Evolutionary conservation across 352 stramenopile species (phyloP), one percentile per base, ranked within the genome.

Genomic region (Globisporangium mamillatum): DNA sequence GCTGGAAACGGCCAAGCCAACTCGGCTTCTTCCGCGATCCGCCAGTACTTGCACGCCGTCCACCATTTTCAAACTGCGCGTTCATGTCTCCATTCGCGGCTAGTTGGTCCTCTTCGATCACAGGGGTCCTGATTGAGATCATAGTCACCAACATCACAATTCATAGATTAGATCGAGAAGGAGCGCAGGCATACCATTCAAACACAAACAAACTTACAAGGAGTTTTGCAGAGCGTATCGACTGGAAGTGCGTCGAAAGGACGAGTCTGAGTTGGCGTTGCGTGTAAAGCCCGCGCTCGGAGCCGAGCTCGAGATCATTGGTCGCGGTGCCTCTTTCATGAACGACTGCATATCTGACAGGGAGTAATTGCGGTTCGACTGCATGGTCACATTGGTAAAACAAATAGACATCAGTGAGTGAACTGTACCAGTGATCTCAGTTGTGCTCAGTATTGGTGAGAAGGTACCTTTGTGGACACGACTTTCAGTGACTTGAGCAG

Each of bases 341-440:
- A 94, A 90, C 38, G 81, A 83, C 70, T 94, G 87, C 85, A 95
- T 92, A 64, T 95, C 87, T 9, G 84, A 92, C 20, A 93, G 68
- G 4, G 87, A 95, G 61, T 93, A 92, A 60, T 93, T 91, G 20
- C 85, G 81, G 53, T 92, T 92, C 9, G 80, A 92, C 87, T 95
- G 59, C 4, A 34, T 3, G 67, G 27, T 18, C 55, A 60, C 4
- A 9, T 22, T 50, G 18, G 16, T 22, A 4, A 50, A 4, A 50
- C 41, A 50, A 32, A 32, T 32, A 32, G 29, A 32, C 29, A 32
- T 32, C 29, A 32, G 29, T 32, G 29, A 32, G 29, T 32, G 29
- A 32, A 32, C 8, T 32, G 29, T 32, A 7, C 4, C 29, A 32
- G 6, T 16, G 41, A 18, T 8, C 41, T 50, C 5, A n/a, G 16